Evolutionary conservation across 345 rosid species (phyloP).

Genomic region (Ricinus communis): DNA sequence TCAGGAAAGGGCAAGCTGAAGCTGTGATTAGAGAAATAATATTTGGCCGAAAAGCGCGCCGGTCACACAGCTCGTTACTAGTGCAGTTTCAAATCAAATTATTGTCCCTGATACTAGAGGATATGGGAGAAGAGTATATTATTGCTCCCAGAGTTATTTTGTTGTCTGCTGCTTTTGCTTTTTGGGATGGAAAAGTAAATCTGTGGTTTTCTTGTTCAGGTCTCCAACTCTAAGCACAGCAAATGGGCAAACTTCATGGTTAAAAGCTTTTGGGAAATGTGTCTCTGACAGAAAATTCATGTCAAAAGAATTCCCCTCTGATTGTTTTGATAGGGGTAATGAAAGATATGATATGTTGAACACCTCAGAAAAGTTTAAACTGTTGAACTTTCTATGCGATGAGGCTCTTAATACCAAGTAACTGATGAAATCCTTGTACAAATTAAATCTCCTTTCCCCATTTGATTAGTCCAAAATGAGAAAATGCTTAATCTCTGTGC

Average conservation of each 20-base stretch:
- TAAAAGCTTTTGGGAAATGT: conserved; percentile 45
- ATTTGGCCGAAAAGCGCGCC: conserved; percentile 46
- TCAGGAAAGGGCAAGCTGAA: conserved; percentile 75
- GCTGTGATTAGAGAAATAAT: conserved; percentile 60
- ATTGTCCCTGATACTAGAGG: conserved; percentile 49
- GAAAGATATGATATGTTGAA: conserved; percentile 44
- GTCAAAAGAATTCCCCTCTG: conserved; percentile 35
- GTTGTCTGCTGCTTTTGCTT: not conserved
- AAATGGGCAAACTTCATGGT: conserved; percentile 54
- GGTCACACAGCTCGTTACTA: conserved; percentile 45
- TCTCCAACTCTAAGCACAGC: conserved; percentile 42
- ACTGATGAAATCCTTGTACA: not conserved
- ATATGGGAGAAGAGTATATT: conserved; percentile 58
- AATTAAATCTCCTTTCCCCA: not conserved
- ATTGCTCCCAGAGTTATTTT: conserved; percentile 4
- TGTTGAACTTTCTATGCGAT: conserved; percentile 66
- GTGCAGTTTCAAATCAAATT: conserved; percentile 59
- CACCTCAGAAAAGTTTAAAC: conserved; percentile 45
- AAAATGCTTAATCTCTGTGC: not conserved
- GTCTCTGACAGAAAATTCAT: conserved; percentile 39
- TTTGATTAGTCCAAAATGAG: not conserved
- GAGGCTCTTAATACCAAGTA: conserved; percentile 63
- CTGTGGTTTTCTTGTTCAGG: conserved; percentile 39
- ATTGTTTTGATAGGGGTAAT: conserved; percentile 37
- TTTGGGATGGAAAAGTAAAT: conserved; percentile 12